These are phyloP conservation scores for Barnettozyma wickerhamii DNA, from an alignment of 805 yeast species.

Conservation along the genomic window DNA sequence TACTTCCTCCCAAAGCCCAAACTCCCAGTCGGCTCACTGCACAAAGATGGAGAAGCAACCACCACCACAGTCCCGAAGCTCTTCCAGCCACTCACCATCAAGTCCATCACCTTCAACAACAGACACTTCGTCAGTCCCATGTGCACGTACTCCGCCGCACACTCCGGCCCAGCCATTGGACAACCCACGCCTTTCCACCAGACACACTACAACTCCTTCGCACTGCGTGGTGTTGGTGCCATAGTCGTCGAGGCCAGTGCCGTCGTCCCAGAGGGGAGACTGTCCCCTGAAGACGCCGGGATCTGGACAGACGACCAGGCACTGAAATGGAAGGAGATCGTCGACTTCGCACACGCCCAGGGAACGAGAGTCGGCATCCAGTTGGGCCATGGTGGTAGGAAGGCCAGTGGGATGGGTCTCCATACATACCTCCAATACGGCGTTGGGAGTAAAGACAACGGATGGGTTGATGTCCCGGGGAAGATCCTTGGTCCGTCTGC, in stretches of 20 bases:
- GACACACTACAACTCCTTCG: conserved; percentile 44
- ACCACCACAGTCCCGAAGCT: conserved; percentile 14
- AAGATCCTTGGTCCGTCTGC: conserved; percentile 45
- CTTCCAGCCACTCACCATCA: conserved; percentile 20
- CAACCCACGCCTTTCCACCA: conserved; percentile 42
- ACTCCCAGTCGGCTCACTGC: conserved; percentile 3
- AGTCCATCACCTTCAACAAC: conserved; percentile 33
- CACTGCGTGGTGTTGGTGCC: conserved; percentile 46
- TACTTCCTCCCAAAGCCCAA: conserved; percentile 8
- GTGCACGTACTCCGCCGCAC: conserved; percentile 45
- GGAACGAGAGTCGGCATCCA: conserved; percentile 47
- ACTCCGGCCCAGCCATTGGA: conserved; percentile 27
- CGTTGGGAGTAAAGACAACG: conserved; percentile 32
- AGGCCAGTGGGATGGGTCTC: conserved; percentile 33
- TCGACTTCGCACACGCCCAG: conserved; percentile 43
- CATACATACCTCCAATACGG: conserved; percentile 29
- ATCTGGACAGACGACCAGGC: conserved; percentile 50
- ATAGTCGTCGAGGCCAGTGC: conserved; percentile 43
- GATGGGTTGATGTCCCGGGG: conserved; percentile 35
- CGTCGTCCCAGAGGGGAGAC: conserved; percentile 37
- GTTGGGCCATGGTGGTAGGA: conserved; percentile 53
- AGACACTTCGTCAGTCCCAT: conserved; percentile 54
- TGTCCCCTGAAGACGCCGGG: conserved; percentile 44
- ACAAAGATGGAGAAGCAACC: neutral
- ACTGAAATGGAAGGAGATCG: conserved; percentile 32